Conservation (phyloP, 495 filamentous ascomycete species). For the Pseudomonodictys pantanalensis region DNA sequence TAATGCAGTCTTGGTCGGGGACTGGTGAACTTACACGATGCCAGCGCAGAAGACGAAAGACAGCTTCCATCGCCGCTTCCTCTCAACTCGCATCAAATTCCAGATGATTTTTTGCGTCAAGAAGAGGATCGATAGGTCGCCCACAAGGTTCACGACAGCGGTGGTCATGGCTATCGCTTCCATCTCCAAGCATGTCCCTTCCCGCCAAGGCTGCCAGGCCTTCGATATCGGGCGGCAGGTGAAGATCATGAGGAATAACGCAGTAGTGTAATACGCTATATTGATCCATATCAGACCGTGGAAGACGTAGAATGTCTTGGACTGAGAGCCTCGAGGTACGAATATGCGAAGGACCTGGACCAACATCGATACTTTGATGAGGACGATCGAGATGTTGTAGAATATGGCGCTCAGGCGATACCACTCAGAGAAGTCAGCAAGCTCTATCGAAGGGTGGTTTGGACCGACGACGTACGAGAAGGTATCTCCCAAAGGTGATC, state of each 20-base stretch:
- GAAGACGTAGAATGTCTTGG: constrained; percentile 6
- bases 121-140: constrained; percentile 1
- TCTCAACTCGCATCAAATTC: constrained; percentile 1
- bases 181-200: constrained; percentile 3
- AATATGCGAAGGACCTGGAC: constrained; percentile 9
- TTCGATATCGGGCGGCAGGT: constrained; percentile 5
- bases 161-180: constrained; percentile 2
- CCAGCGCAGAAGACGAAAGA: constrained; percentile 14
- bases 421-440: neutral
- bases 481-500: neutral
- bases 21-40: constrained; percentile 1
- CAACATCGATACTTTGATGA: constrained; percentile 11
- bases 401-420: constrained; percentile 1
- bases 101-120: constrained; percentile 7
- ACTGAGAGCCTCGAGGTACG: constrained; percentile 10
- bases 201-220: constrained; percentile 8
- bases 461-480: neutral
- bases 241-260: constrained; percentile 1
- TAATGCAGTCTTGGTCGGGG: neutral
- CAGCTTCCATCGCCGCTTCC: neutral
- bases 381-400: constrained; percentile 8
- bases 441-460: neutral
- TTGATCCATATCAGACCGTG: neutral
- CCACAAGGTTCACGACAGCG: constrained; percentile 1
- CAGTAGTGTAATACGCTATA: neutral